Conservation (phyloP, 768 basidiomycete genomes). For the Sutorius australiensis region DNA sequence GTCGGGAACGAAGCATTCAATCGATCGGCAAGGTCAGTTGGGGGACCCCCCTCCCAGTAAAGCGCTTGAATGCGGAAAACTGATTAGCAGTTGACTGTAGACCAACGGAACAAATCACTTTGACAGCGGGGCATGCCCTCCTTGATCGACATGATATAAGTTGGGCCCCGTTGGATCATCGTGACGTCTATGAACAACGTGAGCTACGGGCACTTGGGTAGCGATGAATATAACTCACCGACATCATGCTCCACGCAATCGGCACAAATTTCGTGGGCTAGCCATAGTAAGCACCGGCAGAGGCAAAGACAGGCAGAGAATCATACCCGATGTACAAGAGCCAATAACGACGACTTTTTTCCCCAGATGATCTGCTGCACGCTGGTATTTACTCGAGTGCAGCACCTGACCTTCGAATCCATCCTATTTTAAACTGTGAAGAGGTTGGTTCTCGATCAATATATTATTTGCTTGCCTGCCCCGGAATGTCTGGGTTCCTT, state of each 20-base stretch:
- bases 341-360: conserved; percentile 18
- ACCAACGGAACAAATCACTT: background rate
- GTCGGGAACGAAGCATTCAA: no score
- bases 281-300: conserved; percentile 21
- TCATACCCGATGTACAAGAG: background rate
- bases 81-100: background rate
- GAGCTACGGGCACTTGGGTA: no score
- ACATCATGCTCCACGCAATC: conserved; percentile 39
- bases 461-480: conserved; percentile 30
- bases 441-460: background rate
- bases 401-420: conserved; percentile 57
- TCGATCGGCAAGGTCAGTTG: no score
- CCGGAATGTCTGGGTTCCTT: conserved; percentile 42
- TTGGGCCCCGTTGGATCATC: conserved; percentile 39
- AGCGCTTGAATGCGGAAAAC: conserved; percentile 14
- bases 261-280: conserved; percentile 44
- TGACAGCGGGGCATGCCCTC: conserved; percentile 30
- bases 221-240: conserved; percentile 27
- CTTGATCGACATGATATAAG: conserved; percentile 43
- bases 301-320: no score
- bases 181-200: background rate
- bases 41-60: no score
- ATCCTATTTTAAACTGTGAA: conserved; percentile 33
- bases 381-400: conserved; percentile 54
- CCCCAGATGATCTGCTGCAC: conserved; percentile 50